Evolutionary conservation across 2,329 filamentous ascomycete genomes (phyloP).

Genomic region (Cryoendolithus antarcticus): DNA sequence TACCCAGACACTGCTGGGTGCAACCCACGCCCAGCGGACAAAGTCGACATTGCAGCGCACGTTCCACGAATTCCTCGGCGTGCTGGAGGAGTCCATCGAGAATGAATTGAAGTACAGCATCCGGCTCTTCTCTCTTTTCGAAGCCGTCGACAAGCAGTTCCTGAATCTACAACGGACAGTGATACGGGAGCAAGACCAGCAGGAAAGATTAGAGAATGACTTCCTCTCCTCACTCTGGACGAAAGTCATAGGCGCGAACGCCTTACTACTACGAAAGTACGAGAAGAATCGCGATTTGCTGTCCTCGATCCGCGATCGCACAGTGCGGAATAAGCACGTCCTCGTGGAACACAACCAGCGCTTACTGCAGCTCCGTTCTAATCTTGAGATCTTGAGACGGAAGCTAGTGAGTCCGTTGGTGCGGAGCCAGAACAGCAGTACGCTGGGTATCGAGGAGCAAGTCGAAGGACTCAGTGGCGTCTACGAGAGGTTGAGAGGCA

Average conservation of each 20-base stretch:
- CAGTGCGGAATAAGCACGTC: conserved; percentile 75
- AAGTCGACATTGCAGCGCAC: conserved; percentile 71
- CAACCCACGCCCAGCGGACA: conserved; percentile 68
- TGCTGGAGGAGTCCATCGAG: conserved; percentile 80
- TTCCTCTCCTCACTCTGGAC: conserved; percentile 78
- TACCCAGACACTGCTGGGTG: conserved; percentile 63
- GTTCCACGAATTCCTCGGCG: conserved; percentile 74
- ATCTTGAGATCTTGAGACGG: conserved; percentile 66
- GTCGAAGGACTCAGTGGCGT: conserved; percentile 71
- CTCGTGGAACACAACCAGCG: conserved; percentile 78
- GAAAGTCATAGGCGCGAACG: conserved; percentile 65
- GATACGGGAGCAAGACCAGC: conserved; percentile 66
- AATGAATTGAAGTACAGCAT: conserved; percentile 71
- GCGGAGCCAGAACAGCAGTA: conserved; percentile 53
- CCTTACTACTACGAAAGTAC: conserved; percentile 69
- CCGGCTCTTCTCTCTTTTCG: conserved; percentile 77
- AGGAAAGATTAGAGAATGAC: conserved; percentile 70
- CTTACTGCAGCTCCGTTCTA: conserved; percentile 71
- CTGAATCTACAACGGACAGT: conserved; percentile 76
- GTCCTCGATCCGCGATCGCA: conserved; percentile 65
- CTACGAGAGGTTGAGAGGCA: conserved; percentile 61
- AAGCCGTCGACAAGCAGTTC: conserved; percentile 82
- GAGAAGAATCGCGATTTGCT: conserved; percentile 79
- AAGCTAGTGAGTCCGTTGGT: conserved; percentile 80
- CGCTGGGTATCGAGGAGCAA: conserved; percentile 70